Conservation (phyloP, 2,329 filamentous ascomycete species). For the Colletotrichum cuscutae region DNA sequence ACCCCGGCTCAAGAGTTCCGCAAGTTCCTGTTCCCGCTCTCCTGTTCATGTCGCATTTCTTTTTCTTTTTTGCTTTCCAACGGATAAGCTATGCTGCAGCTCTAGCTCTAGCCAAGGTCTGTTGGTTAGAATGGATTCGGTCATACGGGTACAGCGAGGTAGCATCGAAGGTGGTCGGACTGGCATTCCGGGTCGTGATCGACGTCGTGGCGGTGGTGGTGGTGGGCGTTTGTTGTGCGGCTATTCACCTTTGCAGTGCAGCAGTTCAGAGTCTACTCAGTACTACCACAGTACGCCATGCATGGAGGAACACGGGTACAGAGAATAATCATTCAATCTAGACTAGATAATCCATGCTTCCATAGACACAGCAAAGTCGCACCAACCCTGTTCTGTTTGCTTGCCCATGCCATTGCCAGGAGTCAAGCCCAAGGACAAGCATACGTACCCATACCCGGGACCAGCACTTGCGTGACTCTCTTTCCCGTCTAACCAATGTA, state of each 20-base stretch:
- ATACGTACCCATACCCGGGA: neutral
- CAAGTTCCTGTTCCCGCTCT: conserved; percentile 13
- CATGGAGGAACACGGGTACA: too few relatives aligned
- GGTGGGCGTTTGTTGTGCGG: neutral
- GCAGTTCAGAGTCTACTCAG: neutral
- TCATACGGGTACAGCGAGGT: neutral
- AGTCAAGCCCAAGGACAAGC: neutral
- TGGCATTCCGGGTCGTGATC: neutral
- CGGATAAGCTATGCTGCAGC: neutral
- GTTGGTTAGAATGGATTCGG: too few relatives aligned
- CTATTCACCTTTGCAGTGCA: neutral
- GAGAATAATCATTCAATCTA: too few relatives aligned
- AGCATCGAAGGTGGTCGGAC: neutral
- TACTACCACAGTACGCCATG: too few relatives aligned
- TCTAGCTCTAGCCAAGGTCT: too few relatives aligned
- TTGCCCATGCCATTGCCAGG: neutral
- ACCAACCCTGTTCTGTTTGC: neutral
- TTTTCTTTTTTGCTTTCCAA: neutral
- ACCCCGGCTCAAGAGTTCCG: conserved; percentile 10
- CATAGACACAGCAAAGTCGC: neutral
- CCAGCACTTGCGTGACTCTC: neutral
- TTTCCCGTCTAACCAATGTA: neutral
- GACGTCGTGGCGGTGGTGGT: neutral
- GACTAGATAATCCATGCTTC: neutral
- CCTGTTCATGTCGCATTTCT: neutral